Percentiles rank a stretch among this genome's conserved stretches.
phyloP scores from a whole-genome alignment of 331 rosid genomes.

The Pyrus hybrid region DNA sequence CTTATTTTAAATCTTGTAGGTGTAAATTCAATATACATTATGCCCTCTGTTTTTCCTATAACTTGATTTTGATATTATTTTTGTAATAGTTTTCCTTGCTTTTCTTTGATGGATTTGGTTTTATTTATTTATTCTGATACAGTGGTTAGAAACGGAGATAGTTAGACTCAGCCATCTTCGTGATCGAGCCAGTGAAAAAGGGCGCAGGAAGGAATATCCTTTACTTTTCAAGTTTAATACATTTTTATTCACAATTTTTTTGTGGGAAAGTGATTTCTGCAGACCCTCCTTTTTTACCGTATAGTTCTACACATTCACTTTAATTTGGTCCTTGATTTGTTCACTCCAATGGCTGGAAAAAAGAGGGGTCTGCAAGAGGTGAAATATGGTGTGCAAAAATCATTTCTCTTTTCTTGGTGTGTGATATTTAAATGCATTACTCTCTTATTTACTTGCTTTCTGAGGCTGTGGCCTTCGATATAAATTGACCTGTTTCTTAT shows the following conservation, averaged over 20 bases:
- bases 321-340: no score
- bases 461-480: not conserved
- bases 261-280: not conserved
- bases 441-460: not conserved
- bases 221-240: conserved; percentile 5
- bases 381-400: no score
- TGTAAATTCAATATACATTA: not conserved
- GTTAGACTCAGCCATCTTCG: conserved; percentile 92
- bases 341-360: no score
- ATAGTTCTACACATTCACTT: no score
- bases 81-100: not conserved
- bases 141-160: conserved; percentile 93
- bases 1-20: not conserved
- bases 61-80: not conserved
- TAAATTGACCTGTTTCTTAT: not conserved
- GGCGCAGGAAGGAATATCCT: conserved; percentile 98
- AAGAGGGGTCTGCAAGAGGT: no score
- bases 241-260: not conserved
- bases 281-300: no score
- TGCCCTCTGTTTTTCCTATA: not conserved
- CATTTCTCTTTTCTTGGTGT: no score
- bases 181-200: conserved; percentile 98
- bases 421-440: not conserved
- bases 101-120: conserved; percentile 6
- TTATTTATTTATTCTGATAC: conserved; percentile 20